Base-by-base conservation (phyloP, 768 basidiomycete species). In the Russula brevipes region DNA sequence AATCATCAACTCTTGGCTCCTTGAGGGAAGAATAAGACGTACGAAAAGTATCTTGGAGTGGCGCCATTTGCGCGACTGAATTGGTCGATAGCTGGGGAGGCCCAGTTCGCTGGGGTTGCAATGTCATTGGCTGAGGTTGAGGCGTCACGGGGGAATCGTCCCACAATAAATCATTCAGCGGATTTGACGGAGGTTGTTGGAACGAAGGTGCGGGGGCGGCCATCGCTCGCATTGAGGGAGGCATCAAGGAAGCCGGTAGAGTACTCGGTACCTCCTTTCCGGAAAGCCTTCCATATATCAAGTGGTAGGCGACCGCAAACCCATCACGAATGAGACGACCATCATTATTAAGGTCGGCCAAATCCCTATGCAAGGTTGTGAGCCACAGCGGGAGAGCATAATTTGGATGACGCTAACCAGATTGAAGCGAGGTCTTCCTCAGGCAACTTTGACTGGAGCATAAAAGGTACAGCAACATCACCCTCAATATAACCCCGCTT, bases 271-370 rank as follows among this genome's bases (percentile, higher is more conserved):
- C 75, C 2, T 89, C 87, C 65, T 84, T 85, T 17, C 96, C 94
- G 7, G 83, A 80, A 9, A 97, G 76, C 73, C 88, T 93, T 70
- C 82, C 82, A 74, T 91, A 90, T 69, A 99, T 98, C 41, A 99
- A 81, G 75, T 96, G 84, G 85, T 95, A 85, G 4, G 94, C 97
- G 50, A 98, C 88, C 8, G 97, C 96, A 73, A 99, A 98, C 14
- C 94, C 92, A 54, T 98, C 95, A 57, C 86, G 82, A 3, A 87
- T 94, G 53, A 99, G 79, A 59, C 80, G 82, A 2, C 97, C 97
- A 60, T 96, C 89, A 56, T 88, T 88, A 65, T 88, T 85, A 30
- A 98, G 81, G 71, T 98, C 96, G 33, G 94, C 81, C 19, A 99
- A 82, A 73, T 99, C 97, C 96, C 95, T 98, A 63, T 41, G 42